Base-by-base conservation (phyloP, 2,329 filamentous ascomycete genomes). In the Phialemoniopsis sp. region DNA sequence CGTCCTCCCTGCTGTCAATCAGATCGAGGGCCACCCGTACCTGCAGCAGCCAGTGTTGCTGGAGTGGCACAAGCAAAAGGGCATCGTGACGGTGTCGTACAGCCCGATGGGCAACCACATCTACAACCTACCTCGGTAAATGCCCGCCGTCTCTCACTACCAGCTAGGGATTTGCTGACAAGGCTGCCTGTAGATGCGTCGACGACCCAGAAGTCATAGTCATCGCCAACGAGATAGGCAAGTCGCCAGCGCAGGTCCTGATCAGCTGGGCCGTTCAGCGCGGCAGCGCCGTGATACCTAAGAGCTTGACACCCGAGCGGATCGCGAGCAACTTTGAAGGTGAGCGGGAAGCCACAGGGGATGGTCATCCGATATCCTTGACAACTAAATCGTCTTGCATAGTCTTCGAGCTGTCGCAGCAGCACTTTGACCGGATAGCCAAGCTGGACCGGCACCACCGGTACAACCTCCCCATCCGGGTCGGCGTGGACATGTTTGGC, bases 1-100 rank as follows among this genome's bases (percentile, higher is more conserved):
- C 30, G 66, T 80, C 12, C 61, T 67, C 2, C 82, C 82, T 1
- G 77, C 77, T 2, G 73, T 75, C 49, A 85, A 86, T 60, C 82
- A 86, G 61, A 78, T 86, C 46, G 82, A 86, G 56, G 78, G 78
- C 37, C 80, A 86, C 56, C 80, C 82, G 3, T 83, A 82, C 51
- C 67, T 86, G 10, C 82, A 84, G 55, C 82, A 78, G 54, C 62
- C 63, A 2, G 66, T 73, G 15, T 61, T 87, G 19, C 58, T 82
- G 7, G 63, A 71, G 13, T 80, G 73, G 58, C 79, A 73, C 60
- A 60, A 72, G 38, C 57, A 68, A 46, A 74, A 82, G 57, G 67
- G 67, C 44, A 83, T 85, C 45, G 64, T 77, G 43, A 58, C 84
- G 34, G 73, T 78, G 50, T 80, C 80, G 5, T 85, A 85, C 60